Evolutionary conservation across 2,329 filamentous ascomycete genomes (phyloP), one percentile per base, ranked within the genome.

Genomic region (Huntiella abstrusa): DNA sequence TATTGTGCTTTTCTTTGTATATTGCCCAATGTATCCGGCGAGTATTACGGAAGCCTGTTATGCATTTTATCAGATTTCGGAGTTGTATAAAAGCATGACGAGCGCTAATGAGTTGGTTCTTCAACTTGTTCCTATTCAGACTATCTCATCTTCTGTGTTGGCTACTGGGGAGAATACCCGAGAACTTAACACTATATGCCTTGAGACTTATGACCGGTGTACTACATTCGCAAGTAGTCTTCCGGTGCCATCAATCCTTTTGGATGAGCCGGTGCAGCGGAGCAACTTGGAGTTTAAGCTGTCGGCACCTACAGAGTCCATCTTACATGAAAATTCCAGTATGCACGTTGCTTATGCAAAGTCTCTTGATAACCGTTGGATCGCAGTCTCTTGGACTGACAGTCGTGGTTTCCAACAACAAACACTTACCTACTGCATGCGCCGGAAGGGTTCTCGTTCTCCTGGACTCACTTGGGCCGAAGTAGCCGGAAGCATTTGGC

Each of bases 361-460:
- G 47, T 87, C 82, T 55, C 66, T 78, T 8, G 82, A 88, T 57
- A 75, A 80, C 15, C 67, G 77, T 6, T 93, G 85, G 85, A 64
- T 91, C 34, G 80, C 78, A 10, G 80, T 76, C 4, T 80, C 80
- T 0, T 92, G 84, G 84, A 83, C 79, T 1, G 83, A 92, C 56
- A 83, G 77, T 53, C 72, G 73, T 19, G 84, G 84, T 2, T 75
- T 73, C 49, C 75, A 81, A 51, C 81, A 87, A 57, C 75, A 77
- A 53, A 82, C 72, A 12, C 72, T 77, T 1, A 80, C 81, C 0
- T 88, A 86, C 59, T 83, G 80, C 54, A 63, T 88, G 39, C 66
- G 75, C 12, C 66, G 77, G 51, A 69, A 75, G 60, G 65, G 70
- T 53, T 35, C 35, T 13, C 65, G 69, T 46, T 58, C 65, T 1